phyloP scores from a whole-genome alignment of 1,284 basidiomycete species.

The Leccinum subfulvum region DNA sequence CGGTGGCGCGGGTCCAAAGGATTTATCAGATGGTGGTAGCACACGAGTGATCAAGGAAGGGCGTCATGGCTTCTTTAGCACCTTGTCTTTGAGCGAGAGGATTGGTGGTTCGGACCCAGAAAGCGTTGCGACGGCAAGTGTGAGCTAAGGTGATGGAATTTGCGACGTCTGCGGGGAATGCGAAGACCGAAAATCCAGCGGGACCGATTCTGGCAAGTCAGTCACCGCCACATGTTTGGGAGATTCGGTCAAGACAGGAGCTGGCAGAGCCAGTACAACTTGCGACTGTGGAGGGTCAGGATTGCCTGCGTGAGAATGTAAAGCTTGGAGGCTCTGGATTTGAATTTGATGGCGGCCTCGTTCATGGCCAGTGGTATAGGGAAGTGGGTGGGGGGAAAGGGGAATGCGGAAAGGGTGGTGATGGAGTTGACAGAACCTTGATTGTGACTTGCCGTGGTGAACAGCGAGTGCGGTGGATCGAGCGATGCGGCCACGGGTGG shows the following conservation, averaged over 20 bases:
- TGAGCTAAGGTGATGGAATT: conserved; percentile 5
- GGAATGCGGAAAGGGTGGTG: conserved; percentile 68
- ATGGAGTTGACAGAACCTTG: conserved; percentile 50
- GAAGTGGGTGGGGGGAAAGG: conserved; percentile 66
- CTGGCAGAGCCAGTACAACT: conserved; percentile 26
- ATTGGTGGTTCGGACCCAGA: not conserved
- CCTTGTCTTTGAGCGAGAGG: not conserved
- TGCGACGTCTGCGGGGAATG: conserved; percentile 9
- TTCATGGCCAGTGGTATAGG: conserved; percentile 51
- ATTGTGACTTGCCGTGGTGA: conserved; percentile 35
- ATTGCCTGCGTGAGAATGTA: conserved; percentile 20
- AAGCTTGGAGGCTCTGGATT: conserved; percentile 20
- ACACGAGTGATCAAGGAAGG: conserved; percentile 23
- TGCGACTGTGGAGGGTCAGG: conserved; percentile 24
- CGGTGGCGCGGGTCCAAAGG: conserved; percentile 19
- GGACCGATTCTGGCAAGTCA: conserved; percentile 7
- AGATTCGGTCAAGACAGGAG: conserved; percentile 23
- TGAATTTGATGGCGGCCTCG: conserved; percentile 33
- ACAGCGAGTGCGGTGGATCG: conserved; percentile 39
- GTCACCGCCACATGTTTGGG: conserved; percentile 14
- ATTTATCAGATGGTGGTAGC: conserved; percentile 19
- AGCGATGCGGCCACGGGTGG: conserved; percentile 7
- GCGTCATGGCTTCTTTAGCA: conserved; percentile 17
- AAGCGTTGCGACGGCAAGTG: not conserved
- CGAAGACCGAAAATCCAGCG: conserved; percentile 4